phyloP scores from a whole-genome alignment of 106 monocot species.

The Acorus calamus region DNA sequence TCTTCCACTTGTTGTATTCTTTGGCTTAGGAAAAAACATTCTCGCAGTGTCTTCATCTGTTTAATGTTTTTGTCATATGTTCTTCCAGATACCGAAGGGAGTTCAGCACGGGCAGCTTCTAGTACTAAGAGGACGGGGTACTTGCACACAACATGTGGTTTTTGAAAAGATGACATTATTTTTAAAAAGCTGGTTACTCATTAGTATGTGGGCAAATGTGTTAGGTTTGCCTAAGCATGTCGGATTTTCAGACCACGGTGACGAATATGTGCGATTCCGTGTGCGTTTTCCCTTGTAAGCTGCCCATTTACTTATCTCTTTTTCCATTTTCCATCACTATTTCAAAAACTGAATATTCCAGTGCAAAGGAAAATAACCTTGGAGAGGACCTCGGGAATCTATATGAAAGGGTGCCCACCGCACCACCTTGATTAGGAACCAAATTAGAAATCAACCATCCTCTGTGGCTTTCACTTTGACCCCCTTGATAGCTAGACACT shows the following conservation, averaged over 20 bases:
- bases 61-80: neutral
- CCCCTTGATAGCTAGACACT: no score
- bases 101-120: slow-evolving; percentile 62
- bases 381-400: no score
- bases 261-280: slow-evolving; percentile 74
- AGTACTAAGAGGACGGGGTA: slow-evolving; percentile 72
- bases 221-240: slow-evolving; percentile 66
- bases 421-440: no score
- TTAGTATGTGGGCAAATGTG: neutral
- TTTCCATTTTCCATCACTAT: neutral
- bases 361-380: no score
- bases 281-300: slow-evolving; percentile 75
- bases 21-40: no score
- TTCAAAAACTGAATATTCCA: neutral
- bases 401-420: no score
- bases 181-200: neutral
- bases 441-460: no score
- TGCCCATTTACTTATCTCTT: neutral
- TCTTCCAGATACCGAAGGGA: slow-evolving; percentile 75
- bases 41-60: no score
- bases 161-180: neutral
- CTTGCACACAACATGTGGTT: neutral
- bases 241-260: slow-evolving; percentile 58
- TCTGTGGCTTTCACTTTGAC: no score
- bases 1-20: no score